Percentiles rank a stretch among this genome's conserved stretches.
phyloP scores from a whole-genome alignment of 768 basidiomycete genomes.

The Amanita muscaria region DNA sequence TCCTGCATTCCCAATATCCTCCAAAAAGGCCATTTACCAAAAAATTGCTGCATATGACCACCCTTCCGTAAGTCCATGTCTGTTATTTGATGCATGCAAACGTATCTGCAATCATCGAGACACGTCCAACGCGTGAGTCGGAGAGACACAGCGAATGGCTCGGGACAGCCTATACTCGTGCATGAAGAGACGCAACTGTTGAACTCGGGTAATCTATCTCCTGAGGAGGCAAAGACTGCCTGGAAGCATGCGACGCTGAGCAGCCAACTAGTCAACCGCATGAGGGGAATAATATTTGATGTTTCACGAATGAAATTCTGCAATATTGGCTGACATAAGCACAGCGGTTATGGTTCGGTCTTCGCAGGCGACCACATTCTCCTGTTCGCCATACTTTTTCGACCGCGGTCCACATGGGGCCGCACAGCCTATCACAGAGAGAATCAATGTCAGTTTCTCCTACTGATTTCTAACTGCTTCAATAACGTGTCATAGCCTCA shows the following conservation, averaged over 20 bases:
- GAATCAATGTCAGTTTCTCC: constrained; percentile 51
- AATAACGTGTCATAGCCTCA: constrained; percentile 36
- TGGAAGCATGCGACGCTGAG: constrained; percentile 1
- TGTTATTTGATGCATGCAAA: constrained; percentile 78
- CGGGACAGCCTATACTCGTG: constrained; percentile 29
- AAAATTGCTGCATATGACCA: constrained; percentile 59
- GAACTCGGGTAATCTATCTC: constrained; percentile 51
- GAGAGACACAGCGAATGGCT: constrained; percentile 36
- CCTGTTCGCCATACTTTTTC: constrained; percentile 64
- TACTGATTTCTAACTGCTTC: background rate
- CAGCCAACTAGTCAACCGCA: background rate
- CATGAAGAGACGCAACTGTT: constrained; percentile 43
- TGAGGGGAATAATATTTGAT: too few species aligned
- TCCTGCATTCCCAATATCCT: constrained; percentile 86
- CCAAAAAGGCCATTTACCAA: constrained; percentile 98
- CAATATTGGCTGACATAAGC: background rate
- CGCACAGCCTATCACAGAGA: constrained; percentile 74
- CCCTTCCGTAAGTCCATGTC: constrained; percentile 38
- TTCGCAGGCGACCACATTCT: constrained; percentile 55
- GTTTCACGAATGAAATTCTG: too few species aligned
- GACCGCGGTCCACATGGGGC: constrained; percentile 64
- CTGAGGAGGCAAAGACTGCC: constrained; percentile 41
- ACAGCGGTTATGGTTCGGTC: constrained; percentile 31
- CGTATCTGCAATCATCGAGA: constrained; percentile 79
- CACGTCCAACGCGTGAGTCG: constrained; percentile 82